phyloP scores from a whole-genome alignment of 768 basidiomycete genomes.

The Serpula lacrymans region DNA sequence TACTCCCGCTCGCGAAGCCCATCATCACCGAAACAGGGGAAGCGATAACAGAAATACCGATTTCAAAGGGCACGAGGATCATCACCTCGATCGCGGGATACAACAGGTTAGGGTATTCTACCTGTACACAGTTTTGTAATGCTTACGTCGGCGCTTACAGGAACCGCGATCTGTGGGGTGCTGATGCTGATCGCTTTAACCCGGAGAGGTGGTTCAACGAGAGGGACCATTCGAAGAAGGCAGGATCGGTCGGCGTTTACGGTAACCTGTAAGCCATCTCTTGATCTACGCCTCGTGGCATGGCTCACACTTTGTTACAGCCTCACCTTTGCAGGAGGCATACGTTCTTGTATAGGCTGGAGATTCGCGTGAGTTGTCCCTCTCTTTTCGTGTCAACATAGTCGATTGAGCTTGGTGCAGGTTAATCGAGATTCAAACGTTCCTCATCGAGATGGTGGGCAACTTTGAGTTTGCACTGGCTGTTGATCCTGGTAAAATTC shows the following conservation, averaged over 20 bases:
- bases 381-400: background rate
- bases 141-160: conserved; percentile 21
- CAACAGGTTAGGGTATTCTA: conserved; percentile 36
- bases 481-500: conserved; percentile 21
- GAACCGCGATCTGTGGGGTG: conserved; percentile 50
- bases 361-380: conserved; percentile 11
- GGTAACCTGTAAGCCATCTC: conserved; percentile 42
- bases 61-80: conserved; percentile 45
- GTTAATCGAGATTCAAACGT: conserved; percentile 47
- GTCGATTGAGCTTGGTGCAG: conserved; percentile 5
- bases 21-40: conserved; percentile 41
- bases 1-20: conserved; percentile 52
- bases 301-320: background rate
- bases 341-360: conserved; percentile 7
- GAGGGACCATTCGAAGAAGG: conserved; percentile 34
- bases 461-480: conserved; percentile 44
- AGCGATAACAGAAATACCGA: conserved; percentile 35
- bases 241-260: conserved; percentile 41
- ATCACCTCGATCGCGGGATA: conserved; percentile 48
- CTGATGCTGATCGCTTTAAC: conserved; percentile 51
- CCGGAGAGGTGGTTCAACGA: conserved; percentile 54
- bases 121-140: background rate
- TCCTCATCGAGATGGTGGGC: conserved; percentile 46
- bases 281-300: no score
- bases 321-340: conserved; percentile 1